Base-by-base conservation (phyloP, 495 filamentous ascomycete genomes). In the Lasiosphaeria ovina region DNA sequence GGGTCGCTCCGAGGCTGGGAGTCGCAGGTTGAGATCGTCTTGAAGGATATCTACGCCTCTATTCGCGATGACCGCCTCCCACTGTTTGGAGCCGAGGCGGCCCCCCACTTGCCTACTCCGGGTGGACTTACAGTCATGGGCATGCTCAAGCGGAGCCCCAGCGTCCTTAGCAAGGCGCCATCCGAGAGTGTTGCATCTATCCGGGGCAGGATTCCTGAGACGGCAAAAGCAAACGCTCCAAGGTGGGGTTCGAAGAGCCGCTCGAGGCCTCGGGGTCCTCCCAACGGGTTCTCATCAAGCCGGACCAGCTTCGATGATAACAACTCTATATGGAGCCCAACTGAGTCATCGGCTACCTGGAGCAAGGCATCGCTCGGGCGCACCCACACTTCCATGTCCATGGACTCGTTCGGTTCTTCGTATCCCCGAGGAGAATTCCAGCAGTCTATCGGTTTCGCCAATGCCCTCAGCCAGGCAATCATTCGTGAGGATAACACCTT, bases 391-490 rank as follows among this genome's bases (percentile, higher is more conserved):
- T 90, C 92, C 3, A 89, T 92, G 76, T 97, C 93, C 11, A 89
- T 95, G 62, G 91, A 94, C 72, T 95, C 91, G 0, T 83, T 96
- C 63, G 85, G 86, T 16, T 93, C 89, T 2, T 81, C 84, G n/a
- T 90, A 86, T 72, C 87, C 86, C 3, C 86, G 86, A 34, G 87
- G 86, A 32, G 94, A 95, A 66, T 97, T 93, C 67, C 91, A 96
- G 66, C 92, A 96, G 68, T 95, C 92, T 0, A 96, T 99, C 67
- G 94, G 94, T 0, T 99, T 99, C 69, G 94, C 95, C 44, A 98
- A 96, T 74, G 94, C 94, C 14, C 82, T 99, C 3, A 96, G 90
- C 63, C 95, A 96, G 69, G 94, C 94, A 16, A 98, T 98, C 66
- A 96, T 96, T 61, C 87, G 95, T 24, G 95, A 97, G 68, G 94